phyloP scores from a whole-genome alignment of 2,329 filamentous ascomycete genomes.

The Aspergillus tubingensis region DNA sequence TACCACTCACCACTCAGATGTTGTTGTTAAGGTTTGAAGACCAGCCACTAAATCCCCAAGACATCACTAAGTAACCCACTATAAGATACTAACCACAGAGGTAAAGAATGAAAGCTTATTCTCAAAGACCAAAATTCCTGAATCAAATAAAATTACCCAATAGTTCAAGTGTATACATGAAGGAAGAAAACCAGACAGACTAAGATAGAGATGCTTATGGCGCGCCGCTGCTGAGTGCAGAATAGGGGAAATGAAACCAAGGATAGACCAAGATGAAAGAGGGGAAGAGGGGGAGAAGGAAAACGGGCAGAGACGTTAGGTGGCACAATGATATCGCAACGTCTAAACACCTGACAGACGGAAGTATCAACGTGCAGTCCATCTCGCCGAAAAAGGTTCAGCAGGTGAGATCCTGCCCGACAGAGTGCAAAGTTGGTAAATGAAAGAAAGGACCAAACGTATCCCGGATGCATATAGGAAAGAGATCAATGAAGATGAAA shows the following conservation, averaged over 20 bases:
- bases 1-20: not conserved
- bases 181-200: conserved; percentile 6
- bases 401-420: no score
- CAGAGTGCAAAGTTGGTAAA: no score
- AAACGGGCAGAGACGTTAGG: conserved; percentile 6
- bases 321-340: not conserved
- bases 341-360: not conserved
- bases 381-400: no score
- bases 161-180: conserved; percentile 12
- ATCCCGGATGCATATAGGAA: not conserved
- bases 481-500: not conserved
- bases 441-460: not conserved
- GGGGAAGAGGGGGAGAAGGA: not conserved
- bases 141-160: conserved; percentile 13
- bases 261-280: not conserved
- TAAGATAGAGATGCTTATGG: not conserved
- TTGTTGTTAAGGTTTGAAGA: no score
- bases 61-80: not conserved
- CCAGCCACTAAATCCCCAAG: no score
- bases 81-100: not conserved
- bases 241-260: conserved; percentile 3
- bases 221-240: not conserved
- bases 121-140: not conserved
- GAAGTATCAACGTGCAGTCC: no score
- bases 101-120: not conserved